Evolutionary conservation across 371 early-diverging fungal genomes (phyloP).

Genomic region (Mortierella sp.): DNA sequence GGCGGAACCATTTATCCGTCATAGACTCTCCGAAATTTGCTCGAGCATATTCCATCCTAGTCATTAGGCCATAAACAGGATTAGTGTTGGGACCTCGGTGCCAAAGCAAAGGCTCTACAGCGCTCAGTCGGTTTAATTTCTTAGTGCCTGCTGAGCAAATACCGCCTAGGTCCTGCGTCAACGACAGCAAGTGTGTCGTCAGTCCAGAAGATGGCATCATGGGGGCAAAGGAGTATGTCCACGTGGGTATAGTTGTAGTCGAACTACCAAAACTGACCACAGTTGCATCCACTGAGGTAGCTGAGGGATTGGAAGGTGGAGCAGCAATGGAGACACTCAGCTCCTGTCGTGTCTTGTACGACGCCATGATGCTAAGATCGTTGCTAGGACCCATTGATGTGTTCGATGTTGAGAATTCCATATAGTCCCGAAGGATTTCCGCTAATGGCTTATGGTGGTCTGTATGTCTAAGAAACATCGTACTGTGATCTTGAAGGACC

Average conservation of each 20-base stretch:
- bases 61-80: constrained; percentile 76
- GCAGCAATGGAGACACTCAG: constrained; percentile 21
- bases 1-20: constrained; percentile 65
- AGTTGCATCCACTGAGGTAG: not conserved
- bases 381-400: not conserved
- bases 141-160: constrained; percentile 63
- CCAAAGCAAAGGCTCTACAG: constrained; percentile 65
- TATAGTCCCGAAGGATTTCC: constrained; percentile 43
- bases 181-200: constrained; percentile 55
- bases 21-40: constrained; percentile 61
- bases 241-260: not conserved
- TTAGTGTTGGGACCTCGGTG: constrained; percentile 77
- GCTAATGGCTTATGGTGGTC: constrained; percentile 48
- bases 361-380: constrained; percentile 36
- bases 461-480: constrained; percentile 61
- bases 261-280: no score
- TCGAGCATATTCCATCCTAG: constrained; percentile 68
- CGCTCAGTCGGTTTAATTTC: constrained; percentile 22
- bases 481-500: constrained; percentile 13
- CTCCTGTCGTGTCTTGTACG: constrained; percentile 34
- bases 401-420: not conserved
- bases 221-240: constrained; percentile 64
- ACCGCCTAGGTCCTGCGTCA: constrained; percentile 62
- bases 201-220: constrained; percentile 64
- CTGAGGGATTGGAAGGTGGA: not conserved